Evolutionary conservation across 495 filamentous ascomycete species (phyloP), one percentile per base, ranked within the genome.

Genomic region (Coniosporium apollinis): DNA sequence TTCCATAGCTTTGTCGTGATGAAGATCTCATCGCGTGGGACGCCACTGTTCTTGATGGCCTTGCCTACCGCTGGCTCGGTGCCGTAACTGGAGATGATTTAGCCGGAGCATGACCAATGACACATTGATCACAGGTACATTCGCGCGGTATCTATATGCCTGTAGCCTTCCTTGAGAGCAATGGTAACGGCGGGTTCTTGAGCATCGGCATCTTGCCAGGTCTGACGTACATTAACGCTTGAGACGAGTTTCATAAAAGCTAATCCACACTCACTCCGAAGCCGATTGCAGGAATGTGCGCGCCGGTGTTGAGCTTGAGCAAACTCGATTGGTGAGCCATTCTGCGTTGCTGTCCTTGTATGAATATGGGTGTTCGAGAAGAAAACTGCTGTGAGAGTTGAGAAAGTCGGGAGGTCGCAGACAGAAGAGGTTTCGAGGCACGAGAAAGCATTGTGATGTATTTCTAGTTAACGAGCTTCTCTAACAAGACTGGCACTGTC

Each of bases 251-350:
- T n/a, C n/a, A n/a, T n/a, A n/a, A n/a, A n/a, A n/a, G n/a, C n/a
- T n/a, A n/a, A n/a, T n/a, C n/a, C n/a, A n/a, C n/a, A n/a, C n/a
- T n/a, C n/a, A n/a, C n/a, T n/a, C 67, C 66, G 18, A 69, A 59
- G 18, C 66, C 66, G 10, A 70, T 28, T 1, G 49, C 42, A 7
- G 66, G 66, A 38, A 70, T 65, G 34, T 38, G 18, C 5, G 51
- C 49, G 9, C 56, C 55, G 9, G 50, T 57, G 33, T 57, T 57
- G 29, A 55, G 55, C 19, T 44, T 52, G 31, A 41, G 33, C 14
- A 13, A 32, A 3, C 28, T 34, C 15, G 41, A 19, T 19, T 45
- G 44, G 8, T 42, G 38, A 15, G 42, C 33, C 29, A 33, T 34
- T 22, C 38, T 34, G 28, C 36, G 13, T n/a, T 37, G 42, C 20